These are phyloP conservation scores for Ilex paraguariensis DNA, from an alignment of 305 asterid genomes.

Conservation along the genomic window DNA sequence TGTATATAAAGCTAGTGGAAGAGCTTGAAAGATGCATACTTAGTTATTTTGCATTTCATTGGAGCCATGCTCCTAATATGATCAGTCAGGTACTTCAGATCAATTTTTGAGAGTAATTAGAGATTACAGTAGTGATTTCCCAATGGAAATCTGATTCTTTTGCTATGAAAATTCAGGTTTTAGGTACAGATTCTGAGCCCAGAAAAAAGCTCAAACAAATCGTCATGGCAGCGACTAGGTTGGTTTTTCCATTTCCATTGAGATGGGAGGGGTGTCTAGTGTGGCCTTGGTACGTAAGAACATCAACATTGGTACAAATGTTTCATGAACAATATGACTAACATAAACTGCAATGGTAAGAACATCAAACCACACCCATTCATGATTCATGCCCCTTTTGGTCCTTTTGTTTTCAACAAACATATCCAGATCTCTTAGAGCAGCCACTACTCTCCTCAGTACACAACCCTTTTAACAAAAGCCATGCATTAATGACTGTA, in stretches of 20 bases:
- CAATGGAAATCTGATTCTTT: not conserved
- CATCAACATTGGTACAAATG: too few relatives aligned
- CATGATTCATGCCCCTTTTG: not conserved
- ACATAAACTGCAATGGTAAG: too few relatives aligned
- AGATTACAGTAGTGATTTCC: not conserved
- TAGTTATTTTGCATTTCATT: conserved; percentile 93
- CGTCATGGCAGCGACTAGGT: conserved; percentile 97
- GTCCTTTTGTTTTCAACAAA: not conserved
- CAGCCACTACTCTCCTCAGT: too few relatives aligned
- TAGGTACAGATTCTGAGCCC: conserved; percentile 72
- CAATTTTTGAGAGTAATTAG: too few relatives aligned
- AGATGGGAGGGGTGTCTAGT: not conserved
- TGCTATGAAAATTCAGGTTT: conserved; percentile 37
- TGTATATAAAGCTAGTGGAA: conserved; percentile 81
- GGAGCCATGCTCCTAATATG: conserved; percentile 82
- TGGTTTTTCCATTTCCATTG: not conserved
- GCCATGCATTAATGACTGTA: too few relatives aligned
- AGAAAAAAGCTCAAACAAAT: conserved; percentile 82
- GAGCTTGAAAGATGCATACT: conserved; percentile 90
- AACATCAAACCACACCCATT: too few relatives aligned
- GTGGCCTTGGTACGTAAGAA: not conserved
- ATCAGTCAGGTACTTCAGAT: conserved; percentile 55
- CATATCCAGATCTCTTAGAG: not conserved
- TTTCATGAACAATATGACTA: too few relatives aligned
- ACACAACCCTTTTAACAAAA: too few relatives aligned